Conservation (phyloP, 1,139 yeast genomes). For the Lodderomyces orthopsilosis region DNA sequence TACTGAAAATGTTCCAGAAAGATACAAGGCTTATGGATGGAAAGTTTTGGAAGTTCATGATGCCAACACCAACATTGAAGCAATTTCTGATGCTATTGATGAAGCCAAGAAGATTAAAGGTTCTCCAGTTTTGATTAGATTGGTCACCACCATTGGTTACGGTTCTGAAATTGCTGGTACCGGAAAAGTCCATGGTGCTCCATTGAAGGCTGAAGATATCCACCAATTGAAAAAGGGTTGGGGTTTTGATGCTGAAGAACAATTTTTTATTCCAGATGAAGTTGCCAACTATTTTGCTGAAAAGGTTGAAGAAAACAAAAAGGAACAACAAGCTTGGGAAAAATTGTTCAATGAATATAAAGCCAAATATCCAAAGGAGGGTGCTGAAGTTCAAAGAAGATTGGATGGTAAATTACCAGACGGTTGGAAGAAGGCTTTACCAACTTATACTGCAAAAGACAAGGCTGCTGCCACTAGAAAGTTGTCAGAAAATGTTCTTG, state of each 20-base stretch:
- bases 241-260: constrained; percentile 87
- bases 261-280: constrained; percentile 78
- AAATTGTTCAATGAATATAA: constrained; percentile 58
- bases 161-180: constrained; percentile 89
- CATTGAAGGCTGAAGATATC: constrained; percentile 92
- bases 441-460: constrained; percentile 76
- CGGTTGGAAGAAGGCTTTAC: constrained; percentile 78
- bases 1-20: constrained; percentile 86
- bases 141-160: constrained; percentile 90
- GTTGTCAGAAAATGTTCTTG: constrained; percentile 80
- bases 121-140: constrained; percentile 89
- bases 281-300: constrained; percentile 69
- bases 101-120: constrained; percentile 62
- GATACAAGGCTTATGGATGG: constrained; percentile 97
- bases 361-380: constrained; percentile 73
- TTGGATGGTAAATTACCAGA: constrained; percentile 76
- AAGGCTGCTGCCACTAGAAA: constrained; percentile 92
- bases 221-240: constrained; percentile 78
- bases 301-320: constrained; percentile 55
- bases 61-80: constrained; percentile 78
- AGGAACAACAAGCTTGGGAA: constrained; percentile 75
- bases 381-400: constrained; percentile 82
- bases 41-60: constrained; percentile 73
- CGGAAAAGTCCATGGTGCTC: constrained; percentile 94
- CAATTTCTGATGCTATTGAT: constrained; percentile 70